These are phyloP conservation scores for Candida lessepsii DNA, from an alignment of 805 yeast genomes.

Conservation along the genomic window DNA sequence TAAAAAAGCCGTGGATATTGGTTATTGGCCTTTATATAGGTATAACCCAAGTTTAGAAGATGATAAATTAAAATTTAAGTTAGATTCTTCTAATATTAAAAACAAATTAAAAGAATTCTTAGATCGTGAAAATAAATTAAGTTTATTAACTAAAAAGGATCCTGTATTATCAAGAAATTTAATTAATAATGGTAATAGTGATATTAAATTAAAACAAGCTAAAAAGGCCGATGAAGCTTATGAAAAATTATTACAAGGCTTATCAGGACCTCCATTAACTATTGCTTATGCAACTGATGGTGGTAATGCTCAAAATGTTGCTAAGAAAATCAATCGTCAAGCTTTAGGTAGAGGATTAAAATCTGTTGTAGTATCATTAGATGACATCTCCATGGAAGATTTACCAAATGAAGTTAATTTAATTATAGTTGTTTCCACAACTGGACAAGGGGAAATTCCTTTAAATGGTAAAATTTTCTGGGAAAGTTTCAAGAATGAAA, in stretches of 20 bases:
- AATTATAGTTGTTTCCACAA: conserved; percentile 68
- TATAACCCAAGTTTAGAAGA: conserved; percentile 63
- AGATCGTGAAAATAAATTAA: conserved; percentile 86
- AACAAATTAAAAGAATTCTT: conserved; percentile 75
- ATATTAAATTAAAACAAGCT: conserved; percentile 57
- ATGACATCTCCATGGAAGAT: conserved; percentile 71
- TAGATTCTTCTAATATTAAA: conserved; percentile 82
- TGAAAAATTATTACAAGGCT: conserved; percentile 73
- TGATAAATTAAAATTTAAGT: conserved; percentile 60
- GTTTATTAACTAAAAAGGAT: conserved; percentile 64
- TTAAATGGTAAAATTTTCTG: conserved; percentile 76
- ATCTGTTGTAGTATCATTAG: conserved; percentile 64
- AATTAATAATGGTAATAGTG: conserved; percentile 56
- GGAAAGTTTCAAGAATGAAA: conserved; percentile 64
- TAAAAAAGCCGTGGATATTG: conserved; percentile 84
- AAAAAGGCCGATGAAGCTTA: conserved; percentile 75
- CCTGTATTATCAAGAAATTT: conserved; percentile 80
- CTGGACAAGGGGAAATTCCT: conserved; percentile 87
- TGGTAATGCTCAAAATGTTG: conserved; percentile 82
- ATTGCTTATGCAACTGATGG: conserved; percentile 90
- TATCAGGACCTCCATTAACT: conserved; percentile 89
- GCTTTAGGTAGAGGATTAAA: conserved; percentile 79
- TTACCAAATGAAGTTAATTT: conserved; percentile 68
- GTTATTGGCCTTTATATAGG: conserved; percentile 96
- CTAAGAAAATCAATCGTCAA: conserved; percentile 73